Conservation (phyloP, 345 rosid genomes). For the Melaleuca quinquenervia region DNA sequence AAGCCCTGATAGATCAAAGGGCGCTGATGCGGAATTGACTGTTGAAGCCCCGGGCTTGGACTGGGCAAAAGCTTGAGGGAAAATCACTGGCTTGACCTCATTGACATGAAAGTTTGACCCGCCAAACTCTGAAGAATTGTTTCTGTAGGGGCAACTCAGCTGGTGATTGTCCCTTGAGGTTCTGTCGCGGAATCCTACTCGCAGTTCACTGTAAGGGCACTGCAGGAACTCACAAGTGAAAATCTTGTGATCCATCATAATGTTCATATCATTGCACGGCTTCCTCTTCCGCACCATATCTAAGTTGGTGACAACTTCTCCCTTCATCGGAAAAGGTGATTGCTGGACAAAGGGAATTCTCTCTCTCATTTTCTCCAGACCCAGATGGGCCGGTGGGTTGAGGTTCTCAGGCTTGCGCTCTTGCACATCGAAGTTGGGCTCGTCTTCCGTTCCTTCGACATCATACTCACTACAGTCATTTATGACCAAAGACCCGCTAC, state of each 20-base stretch:
- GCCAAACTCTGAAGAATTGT: slow-evolving; percentile 33
- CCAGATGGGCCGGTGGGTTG: not conserved
- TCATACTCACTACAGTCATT: slow-evolving; percentile 61
- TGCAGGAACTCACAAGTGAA: slow-evolving; percentile 54
- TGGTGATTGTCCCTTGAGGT: slow-evolving; percentile 70
- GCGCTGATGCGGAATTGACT: slow-evolving; percentile 20
- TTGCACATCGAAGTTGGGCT: slow-evolving; percentile 40
- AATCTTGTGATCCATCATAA: slow-evolving; percentile 35
- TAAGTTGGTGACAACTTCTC: slow-evolving; percentile 36
- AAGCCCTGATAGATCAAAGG: slow-evolving; percentile 52
- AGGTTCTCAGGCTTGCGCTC: slow-evolving; percentile 48
- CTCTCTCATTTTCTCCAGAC: slow-evolving; percentile 9
- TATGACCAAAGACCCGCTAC: slow-evolving; percentile 31
- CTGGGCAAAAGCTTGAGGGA: slow-evolving; percentile 38
- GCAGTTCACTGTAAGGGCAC: slow-evolving; percentile 58
- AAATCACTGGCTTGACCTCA: slow-evolving; percentile 75
- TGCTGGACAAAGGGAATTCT: slow-evolving; percentile 26
- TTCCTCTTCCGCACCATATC: slow-evolving; percentile 59
- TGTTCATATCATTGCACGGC: slow-evolving; percentile 27
- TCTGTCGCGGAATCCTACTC: slow-evolving; percentile 63
- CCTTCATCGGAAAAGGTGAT: slow-evolving; percentile 35
- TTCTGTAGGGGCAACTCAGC: slow-evolving; percentile 42
- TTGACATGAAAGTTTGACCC: slow-evolving; percentile 51
- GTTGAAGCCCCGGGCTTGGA: slow-evolving; percentile 28
- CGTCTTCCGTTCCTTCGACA: slow-evolving; percentile 63